Evolutionary conservation across 176 grass and related monocot species (phyloP), one percentile per base, ranked within the genome.

Genomic region (Tuctoria greenei): DNA sequence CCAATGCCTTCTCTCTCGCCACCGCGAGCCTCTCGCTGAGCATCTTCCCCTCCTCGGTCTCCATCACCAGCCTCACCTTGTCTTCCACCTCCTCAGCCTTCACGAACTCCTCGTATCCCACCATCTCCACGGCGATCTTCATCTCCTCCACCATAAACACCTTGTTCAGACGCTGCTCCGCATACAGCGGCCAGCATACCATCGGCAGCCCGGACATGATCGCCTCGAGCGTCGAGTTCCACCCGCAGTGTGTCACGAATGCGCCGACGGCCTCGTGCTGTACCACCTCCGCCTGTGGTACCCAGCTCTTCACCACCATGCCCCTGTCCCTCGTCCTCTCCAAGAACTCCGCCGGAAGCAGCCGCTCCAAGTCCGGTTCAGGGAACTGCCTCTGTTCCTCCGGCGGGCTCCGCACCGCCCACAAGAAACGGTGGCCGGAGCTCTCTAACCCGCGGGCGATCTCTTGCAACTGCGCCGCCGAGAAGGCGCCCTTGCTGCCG

Each of bases 141-240:
- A 88, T 79, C 51, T 88, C 84, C 44, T 87, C 85, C 26, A 90
- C 84, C 81, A 96, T 77, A 44, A 87, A 46, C 28, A 86, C 82
- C 71, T 86, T 91, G 67, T 96, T 96, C 9, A 81, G 4, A 26
- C 61, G 12, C 56, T 96, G 93, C 77, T 96, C 93, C 26, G 93
- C 93, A 59, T 83, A 96, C 24, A 92, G 21, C 2, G 89, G 93
- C 89, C 86, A 96, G 49, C 73, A 86, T 4, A 96, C 18, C 89
- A 91, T 82, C 24, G 89, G 86, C 58, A 96, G 66, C 4, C 71
- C 84, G 0, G 85, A 31, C 77, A 64, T 65, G 81, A 90, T 78
- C 28, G 78, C 85, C 77, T 93, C 91, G 1, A 93, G 68, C 6
- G 15, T 15, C 0, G 88, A 87, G 89, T n/a, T n/a, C n/a, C n/a